Evolutionary conservation across 495 filamentous ascomycete species (phyloP).

Genomic region (Hypomontagnella monticulosa): DNA sequence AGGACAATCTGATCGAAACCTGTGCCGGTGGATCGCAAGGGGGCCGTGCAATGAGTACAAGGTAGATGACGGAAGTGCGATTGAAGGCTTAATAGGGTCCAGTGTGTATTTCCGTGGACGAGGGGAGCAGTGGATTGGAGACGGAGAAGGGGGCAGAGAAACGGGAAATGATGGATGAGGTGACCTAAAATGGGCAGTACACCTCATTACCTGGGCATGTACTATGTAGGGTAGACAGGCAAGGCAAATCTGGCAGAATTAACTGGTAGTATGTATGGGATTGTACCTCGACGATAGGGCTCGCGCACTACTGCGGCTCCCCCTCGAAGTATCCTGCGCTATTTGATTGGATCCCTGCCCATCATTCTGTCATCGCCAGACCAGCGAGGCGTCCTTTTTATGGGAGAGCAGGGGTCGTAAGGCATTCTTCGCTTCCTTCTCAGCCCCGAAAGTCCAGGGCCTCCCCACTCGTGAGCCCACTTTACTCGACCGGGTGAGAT

Average conservation of each 20-base stretch:
- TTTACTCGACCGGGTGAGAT: constrained; percentile 21
- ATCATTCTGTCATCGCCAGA: constrained; percentile 40
- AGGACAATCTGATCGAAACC: constrained; percentile 40
- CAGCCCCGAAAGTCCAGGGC: constrained; percentile 43
- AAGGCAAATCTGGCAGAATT: constrained; percentile 35
- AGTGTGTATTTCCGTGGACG: constrained; percentile 21
- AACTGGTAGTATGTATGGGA: not conserved
- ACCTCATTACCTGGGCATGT: constrained; percentile 2
- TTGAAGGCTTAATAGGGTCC: constrained; percentile 21
- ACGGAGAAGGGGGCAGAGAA: constrained; percentile 24
- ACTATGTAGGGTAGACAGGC: constrained; percentile 2
- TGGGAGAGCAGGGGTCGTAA: constrained; percentile 37
- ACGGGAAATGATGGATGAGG: constrained; percentile 15
- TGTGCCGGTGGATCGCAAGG: constrained; percentile 37
- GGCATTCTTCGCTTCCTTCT: constrained; percentile 45
- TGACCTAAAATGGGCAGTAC: constrained; percentile 36
- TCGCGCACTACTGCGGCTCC: constrained; percentile 46
- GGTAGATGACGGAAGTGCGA: constrained; percentile 20
- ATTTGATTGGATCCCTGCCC: constrained; percentile 36
- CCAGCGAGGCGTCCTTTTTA: constrained; percentile 23
- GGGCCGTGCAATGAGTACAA: constrained; percentile 42
- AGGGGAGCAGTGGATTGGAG: constrained; percentile 13
- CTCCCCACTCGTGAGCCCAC: constrained; percentile 38
- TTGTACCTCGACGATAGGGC: constrained; percentile 38
- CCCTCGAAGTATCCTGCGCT: constrained; percentile 5